Evolutionary conservation across 352 stramenopile genomes (phyloP).

Genomic region (Thraustochytrium sp.): DNA sequence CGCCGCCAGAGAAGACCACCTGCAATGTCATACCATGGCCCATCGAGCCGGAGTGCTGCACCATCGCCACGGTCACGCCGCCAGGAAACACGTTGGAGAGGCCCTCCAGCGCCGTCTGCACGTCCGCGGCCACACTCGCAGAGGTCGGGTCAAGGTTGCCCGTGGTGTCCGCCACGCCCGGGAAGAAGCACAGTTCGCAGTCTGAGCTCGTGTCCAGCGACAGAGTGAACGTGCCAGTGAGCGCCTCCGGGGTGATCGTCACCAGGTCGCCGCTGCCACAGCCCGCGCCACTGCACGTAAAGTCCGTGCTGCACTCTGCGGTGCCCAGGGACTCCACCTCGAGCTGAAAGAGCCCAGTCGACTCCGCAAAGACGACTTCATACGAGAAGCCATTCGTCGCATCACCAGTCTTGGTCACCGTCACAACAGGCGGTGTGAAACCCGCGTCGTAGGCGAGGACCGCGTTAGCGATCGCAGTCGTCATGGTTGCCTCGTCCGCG

Average conservation of each 20-base stretch:
- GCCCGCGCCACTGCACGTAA: not conserved
- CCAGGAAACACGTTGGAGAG: constrained; percentile 2
- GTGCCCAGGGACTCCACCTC: not conserved
- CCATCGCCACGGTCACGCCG: not conserved
- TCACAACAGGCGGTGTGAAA: not conserved
- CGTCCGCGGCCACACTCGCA: not conserved
- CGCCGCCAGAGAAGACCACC: not conserved
- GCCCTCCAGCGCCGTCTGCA: not conserved
- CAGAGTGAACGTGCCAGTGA: not conserved
- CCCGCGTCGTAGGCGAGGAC: constrained; percentile 3
- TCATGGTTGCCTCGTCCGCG: not conserved
- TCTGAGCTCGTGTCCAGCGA: not conserved
- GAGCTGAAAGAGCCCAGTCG: not conserved
- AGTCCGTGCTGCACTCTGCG: not conserved
- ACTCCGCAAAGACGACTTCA: not conserved
- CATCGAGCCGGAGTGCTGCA: not conserved
- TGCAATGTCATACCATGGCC: constrained; percentile 29
- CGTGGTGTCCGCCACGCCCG: not conserved
- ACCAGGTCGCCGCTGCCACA: not conserved
- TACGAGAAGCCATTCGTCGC: not conserved
- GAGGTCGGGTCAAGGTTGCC: not conserved
- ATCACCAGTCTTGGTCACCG: not conserved
- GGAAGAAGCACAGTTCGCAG: constrained; percentile 5
- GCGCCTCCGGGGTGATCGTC: not conserved
- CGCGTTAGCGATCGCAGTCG: not conserved